These are phyloP conservation scores for Dactylonectria estremocensis DNA, from an alignment of 2,329 filamentous ascomycete species.

Conservation along the genomic window DNA sequence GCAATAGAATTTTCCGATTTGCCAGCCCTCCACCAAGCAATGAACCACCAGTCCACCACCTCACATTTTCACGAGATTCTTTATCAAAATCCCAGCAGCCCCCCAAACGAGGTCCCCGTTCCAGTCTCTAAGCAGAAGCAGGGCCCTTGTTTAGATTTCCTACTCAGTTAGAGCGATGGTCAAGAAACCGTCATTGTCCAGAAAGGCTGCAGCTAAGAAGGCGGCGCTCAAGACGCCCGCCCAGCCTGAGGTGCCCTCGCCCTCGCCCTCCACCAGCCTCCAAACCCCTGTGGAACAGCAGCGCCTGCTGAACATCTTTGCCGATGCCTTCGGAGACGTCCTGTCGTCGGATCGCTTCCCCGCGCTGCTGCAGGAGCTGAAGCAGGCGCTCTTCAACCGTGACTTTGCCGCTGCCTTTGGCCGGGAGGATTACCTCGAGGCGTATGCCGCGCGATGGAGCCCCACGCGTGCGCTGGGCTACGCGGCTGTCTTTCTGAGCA, in stretches of 20 bases:
- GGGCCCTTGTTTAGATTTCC: background rate
- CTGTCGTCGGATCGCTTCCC: constrained; percentile 65
- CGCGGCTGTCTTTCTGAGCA: constrained; percentile 65
- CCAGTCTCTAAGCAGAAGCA: background rate
- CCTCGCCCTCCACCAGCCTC: constrained; percentile 29
- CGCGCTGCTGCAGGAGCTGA: constrained; percentile 82
- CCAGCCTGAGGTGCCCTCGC: constrained; percentile 7
- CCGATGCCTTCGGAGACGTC: constrained; percentile 70
- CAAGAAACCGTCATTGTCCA: constrained; percentile 43
- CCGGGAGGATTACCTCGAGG: constrained; percentile 77
- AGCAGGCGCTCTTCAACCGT: constrained; percentile 86
- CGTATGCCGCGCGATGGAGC: constrained; percentile 93
- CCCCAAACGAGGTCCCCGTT: background rate
- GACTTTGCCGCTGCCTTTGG: constrained; percentile 89
- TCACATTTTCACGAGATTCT: constrained; percentile 14
- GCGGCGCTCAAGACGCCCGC: constrained; percentile 39
- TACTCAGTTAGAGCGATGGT: constrained; percentile 41
- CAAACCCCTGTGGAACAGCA: constrained; percentile 67
- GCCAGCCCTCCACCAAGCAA: constrained; percentile 13
- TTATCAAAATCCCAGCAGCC: constrained; percentile 5
- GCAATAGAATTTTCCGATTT: constrained; percentile 30
- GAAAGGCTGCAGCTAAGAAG: constrained; percentile 32
- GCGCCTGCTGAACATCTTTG: constrained; percentile 81
- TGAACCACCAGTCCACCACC: constrained; percentile 7
- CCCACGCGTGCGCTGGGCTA: constrained; percentile 89